A percentile compares a stretch with the other conserved stretches of the same genome.
These are phyloP conservation scores for Corylus avellana DNA, from an alignment of 306 rosid species.

Conservation along the genomic window DNA sequence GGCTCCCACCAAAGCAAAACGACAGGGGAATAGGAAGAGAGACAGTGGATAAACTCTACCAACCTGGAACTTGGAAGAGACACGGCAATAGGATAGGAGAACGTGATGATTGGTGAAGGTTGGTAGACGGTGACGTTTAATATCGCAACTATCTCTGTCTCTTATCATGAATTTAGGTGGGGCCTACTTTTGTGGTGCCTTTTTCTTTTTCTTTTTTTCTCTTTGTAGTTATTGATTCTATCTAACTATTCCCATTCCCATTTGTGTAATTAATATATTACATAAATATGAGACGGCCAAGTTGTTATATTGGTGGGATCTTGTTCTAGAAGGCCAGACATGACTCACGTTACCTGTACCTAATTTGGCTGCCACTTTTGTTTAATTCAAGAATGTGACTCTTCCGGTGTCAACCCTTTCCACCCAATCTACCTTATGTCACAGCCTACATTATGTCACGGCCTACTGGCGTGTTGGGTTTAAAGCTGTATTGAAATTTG, in stretches of 20 bases:
- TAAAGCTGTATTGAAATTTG: too few species aligned
- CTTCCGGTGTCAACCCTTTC: background rate
- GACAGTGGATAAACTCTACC: background rate
- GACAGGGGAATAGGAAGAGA: background rate
- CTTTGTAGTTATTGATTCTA: background rate
- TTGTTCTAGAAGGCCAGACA: background rate
- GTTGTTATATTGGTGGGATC: background rate
- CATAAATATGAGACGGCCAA: background rate
- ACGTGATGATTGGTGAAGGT: background rate
- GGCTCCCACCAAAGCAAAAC: background rate
- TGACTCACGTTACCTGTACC: background rate
- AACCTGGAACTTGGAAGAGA: background rate
- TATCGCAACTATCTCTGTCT: conserved; percentile 2
- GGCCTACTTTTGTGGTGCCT: background rate
- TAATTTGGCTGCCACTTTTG: conserved; percentile 4
- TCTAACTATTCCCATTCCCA: background rate
- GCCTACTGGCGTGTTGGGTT: too few species aligned
- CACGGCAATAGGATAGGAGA: background rate
- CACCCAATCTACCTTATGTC: too few species aligned
- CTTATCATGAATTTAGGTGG: background rate
- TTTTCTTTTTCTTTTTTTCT: background rate
- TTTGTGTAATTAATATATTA: background rate
- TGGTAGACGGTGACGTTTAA: conserved; percentile 6
- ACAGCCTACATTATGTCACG: too few species aligned
- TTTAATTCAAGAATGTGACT: background rate